Percentiles rank a stretch among this genome's conserved stretches.
These are phyloP conservation scores for Thielaviopsis populi DNA, from an alignment of 2,329 filamentous ascomycete species.

Conservation along the genomic window DNA sequence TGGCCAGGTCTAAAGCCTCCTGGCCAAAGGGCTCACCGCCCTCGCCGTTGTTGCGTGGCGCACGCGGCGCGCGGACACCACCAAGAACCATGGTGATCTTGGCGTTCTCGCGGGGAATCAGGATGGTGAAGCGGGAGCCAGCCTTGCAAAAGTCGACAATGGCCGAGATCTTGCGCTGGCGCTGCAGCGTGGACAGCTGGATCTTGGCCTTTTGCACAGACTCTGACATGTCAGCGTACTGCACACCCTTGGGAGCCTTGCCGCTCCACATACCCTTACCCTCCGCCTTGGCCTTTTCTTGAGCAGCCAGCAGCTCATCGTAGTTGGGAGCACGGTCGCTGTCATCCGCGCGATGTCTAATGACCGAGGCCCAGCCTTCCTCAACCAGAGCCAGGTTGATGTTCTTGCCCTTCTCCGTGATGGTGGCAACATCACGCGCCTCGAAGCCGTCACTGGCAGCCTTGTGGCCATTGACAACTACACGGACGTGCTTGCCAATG, in stretches of 20 bases:
- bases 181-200: constrained; percentile 70
- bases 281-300: constrained; percentile 69
- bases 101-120: constrained; percentile 82
- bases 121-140: constrained; percentile 82
- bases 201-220: constrained; percentile 90
- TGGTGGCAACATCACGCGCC: constrained; percentile 83
- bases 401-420: constrained; percentile 73
- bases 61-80: constrained; percentile 79
- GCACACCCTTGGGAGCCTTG: constrained; percentile 69
- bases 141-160: constrained; percentile 96
- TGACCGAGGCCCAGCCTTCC: constrained; percentile 83
- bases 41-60: constrained; percentile 57
- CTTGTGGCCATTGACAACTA: constrained; percentile 80
- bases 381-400: constrained; percentile 75
- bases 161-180: constrained; percentile 83
- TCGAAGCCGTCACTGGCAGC: constrained; percentile 82
- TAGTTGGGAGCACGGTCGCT: constrained; percentile 89
- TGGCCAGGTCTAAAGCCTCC: constrained; percentile 85
- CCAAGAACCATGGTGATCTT: constrained; percentile 92
- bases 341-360: constrained; percentile 88
- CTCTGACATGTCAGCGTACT: constrained; percentile 82
- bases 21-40: constrained; percentile 89
- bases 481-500: constrained; percentile 89
- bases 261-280: constrained; percentile 91
- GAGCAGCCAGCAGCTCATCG: constrained; percentile 68